Evolutionary conservation across 2,329 filamentous ascomycete species (phyloP).

Genomic region (Exophiala aquamarina): DNA sequence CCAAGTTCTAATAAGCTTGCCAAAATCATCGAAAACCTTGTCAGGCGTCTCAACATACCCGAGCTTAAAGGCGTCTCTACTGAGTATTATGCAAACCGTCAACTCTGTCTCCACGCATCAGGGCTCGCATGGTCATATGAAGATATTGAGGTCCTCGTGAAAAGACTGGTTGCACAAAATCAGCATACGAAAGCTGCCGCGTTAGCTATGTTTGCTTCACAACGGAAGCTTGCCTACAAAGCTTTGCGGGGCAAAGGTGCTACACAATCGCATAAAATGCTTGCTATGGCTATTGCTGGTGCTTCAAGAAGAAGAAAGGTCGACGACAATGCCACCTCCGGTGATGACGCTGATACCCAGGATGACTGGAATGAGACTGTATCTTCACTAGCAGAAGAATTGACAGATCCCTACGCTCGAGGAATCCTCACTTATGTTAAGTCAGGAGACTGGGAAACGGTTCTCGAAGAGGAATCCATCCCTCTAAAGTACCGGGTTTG

Average conservation of each 20-base stretch:
- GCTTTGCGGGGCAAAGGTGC: conserved; percentile 56
- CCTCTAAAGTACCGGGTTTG: conserved; percentile 62
- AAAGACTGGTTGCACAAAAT: conserved; percentile 52
- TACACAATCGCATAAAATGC: conserved; percentile 55
- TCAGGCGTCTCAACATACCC: conserved; percentile 51
- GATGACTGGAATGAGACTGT: conserved; percentile 62
- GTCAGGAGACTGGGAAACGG: conserved; percentile 59
- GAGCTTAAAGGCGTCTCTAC: conserved; percentile 53
- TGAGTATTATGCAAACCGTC: conserved; percentile 55
- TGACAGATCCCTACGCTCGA: conserved; percentile 61
- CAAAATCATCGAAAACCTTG: conserved; percentile 51
- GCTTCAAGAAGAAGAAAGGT: conserved; percentile 33
- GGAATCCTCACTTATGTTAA: conserved; percentile 62
- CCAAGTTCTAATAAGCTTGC: conserved; percentile 19
- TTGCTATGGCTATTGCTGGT: conserved; percentile 53
- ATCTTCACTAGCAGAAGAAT: conserved; percentile 61
- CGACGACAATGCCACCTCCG: conserved; percentile 5
- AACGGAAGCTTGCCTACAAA: conserved; percentile 58
- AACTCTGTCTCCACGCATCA: conserved; percentile 60
- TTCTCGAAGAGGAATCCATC: conserved; percentile 58
- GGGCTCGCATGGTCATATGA: conserved; percentile 57
- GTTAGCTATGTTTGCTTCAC: conserved; percentile 60
- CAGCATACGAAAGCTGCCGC: conserved; percentile 64
- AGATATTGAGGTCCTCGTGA: conserved; percentile 49
- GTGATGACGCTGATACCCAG: conserved; percentile 40